These are phyloP conservation scores for Cyclocybe aegerita DNA, from an alignment of 768 basidiomycete genomes.

Conservation along the genomic window DNA sequence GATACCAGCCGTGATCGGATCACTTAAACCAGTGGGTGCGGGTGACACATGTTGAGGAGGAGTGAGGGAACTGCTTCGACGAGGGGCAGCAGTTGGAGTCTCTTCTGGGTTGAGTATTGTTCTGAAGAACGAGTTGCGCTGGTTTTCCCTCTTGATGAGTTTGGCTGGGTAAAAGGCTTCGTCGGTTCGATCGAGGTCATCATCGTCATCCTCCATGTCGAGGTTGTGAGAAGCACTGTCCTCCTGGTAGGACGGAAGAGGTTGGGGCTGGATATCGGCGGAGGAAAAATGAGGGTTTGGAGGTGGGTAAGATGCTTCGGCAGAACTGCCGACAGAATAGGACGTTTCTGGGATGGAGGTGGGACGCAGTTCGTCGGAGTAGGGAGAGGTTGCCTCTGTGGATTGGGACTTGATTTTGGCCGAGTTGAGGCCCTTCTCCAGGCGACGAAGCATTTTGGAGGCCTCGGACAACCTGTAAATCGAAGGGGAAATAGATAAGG, in stretches of 20 bases:
- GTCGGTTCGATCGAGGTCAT: slow-evolving; percentile 59
- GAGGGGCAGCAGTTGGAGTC: slow-evolving; percentile 33
- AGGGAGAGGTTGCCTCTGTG: slow-evolving; percentile 33
- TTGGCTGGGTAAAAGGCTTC: slow-evolving; percentile 72
- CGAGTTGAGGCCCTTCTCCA: slow-evolving; percentile 80
- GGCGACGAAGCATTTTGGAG: slow-evolving; percentile 83
- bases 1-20: slow-evolving; percentile 73
- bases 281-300: slow-evolving; percentile 38
- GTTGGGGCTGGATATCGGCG: slow-evolving; percentile 40
- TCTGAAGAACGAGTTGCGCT: slow-evolving; percentile 76
- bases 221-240: slow-evolving; percentile 35
- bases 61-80: slow-evolving; percentile 37
- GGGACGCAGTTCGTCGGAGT: slow-evolving; percentile 31
- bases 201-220: slow-evolving; percentile 66
- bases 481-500: slow-evolving; percentile 9
- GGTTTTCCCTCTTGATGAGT: slow-evolving; percentile 69
- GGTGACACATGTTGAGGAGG: slow-evolving; percentile 39
- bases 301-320: slow-evolving; percentile 32
- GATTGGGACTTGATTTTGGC: slow-evolving; percentile 72
- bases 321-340: slow-evolving; percentile 26
- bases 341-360: slow-evolving; percentile 26
- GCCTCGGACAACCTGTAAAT: slow-evolving; percentile 73
- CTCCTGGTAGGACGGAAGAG: slow-evolving; percentile 33
- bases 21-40: slow-evolving; percentile 42
- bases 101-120: slow-evolving; percentile 80